Evolutionary conservation across 2,329 filamentous ascomycete species (phyloP).

Genomic region (Fusarium lateritium): DNA sequence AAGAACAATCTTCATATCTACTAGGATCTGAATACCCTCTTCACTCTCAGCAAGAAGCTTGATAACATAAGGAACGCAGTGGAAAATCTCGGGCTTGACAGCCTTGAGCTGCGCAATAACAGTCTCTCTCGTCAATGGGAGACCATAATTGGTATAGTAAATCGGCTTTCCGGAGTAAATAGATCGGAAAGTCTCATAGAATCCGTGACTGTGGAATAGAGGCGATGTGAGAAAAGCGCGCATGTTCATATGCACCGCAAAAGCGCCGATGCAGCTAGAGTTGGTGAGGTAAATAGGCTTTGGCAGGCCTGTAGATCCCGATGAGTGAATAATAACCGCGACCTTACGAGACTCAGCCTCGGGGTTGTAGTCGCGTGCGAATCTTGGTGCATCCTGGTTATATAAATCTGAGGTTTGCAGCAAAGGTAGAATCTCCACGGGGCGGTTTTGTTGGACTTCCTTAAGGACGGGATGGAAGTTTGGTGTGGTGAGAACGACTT

Average conservation of each 20-base stretch:
- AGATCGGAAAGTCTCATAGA: slow-evolving; percentile 68
- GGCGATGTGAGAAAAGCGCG: slow-evolving; percentile 69
- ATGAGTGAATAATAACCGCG: slow-evolving; percentile 52
- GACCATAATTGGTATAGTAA: slow-evolving; percentile 67
- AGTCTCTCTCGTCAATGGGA: slow-evolving; percentile 68
- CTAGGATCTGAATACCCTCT: slow-evolving; percentile 65
- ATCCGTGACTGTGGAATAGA: slow-evolving; percentile 72
- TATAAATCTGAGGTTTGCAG: slow-evolving; percentile 21
- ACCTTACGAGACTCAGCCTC: slow-evolving; percentile 37
- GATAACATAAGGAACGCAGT: slow-evolving; percentile 74
- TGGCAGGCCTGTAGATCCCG: slow-evolving; percentile 72
- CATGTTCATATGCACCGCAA: slow-evolving; percentile 57
- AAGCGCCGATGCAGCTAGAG: slow-evolving; percentile 64
- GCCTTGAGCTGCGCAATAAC: slow-evolving; percentile 60
- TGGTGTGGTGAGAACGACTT: slow-evolving; percentile 34
- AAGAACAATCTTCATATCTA: slow-evolving; percentile 65
- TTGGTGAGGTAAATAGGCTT: slow-evolving; percentile 75
- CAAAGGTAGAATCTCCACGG: slow-evolving; percentile 32
- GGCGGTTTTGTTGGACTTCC: slow-evolving; percentile 32
- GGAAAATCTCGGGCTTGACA: slow-evolving; percentile 64
- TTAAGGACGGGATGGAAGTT: slow-evolving; percentile 33
- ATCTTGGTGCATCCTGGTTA: slow-evolving; percentile 28
- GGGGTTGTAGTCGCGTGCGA: slow-evolving; percentile 31
- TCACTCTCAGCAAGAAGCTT: slow-evolving; percentile 73
- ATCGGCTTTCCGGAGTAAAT: slow-evolving; percentile 66